phyloP scores from a whole-genome alignment of 1,284 basidiomycete species.

The Moesziomyces sp. region DNA sequence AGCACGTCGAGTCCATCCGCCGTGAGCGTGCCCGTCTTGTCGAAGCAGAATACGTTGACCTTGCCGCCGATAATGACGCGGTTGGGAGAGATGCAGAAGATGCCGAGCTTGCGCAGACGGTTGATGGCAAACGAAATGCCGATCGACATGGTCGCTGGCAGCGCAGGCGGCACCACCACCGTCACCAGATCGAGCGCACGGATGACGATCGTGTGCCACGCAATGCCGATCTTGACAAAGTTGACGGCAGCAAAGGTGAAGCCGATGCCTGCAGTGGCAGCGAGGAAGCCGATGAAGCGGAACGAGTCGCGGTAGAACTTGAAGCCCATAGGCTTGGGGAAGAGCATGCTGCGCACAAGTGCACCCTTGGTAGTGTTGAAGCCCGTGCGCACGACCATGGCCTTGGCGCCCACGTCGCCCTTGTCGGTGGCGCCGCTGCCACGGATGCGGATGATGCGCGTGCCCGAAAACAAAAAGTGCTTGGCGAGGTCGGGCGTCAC shows the following conservation, averaged over 20 bases:
- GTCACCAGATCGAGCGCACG: conserved; percentile 97
- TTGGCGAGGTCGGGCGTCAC: conserved; percentile 79
- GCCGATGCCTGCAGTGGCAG: conserved; percentile 85
- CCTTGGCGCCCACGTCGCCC: conserved; percentile 74
- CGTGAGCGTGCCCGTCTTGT: conserved; percentile 98
- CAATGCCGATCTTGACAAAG: conserved; percentile 84
- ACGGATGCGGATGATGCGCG: conserved; percentile 89
- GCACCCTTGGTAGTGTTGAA: conserved; percentile 99
- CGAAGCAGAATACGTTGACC: conserved; percentile 97
- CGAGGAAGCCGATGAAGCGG: conserved; percentile 91
- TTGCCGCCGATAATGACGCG: conserved; percentile 96
- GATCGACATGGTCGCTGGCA: conserved; percentile 96
- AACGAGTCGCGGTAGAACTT: conserved; percentile 98
- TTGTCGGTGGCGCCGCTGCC: conserved; percentile 66
- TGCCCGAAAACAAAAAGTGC: conserved; percentile 91
- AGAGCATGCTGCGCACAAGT: conserved; percentile 95
- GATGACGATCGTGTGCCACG: conserved; percentile 88
- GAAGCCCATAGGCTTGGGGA: conserved; percentile 92
- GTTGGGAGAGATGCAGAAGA: conserved; percentile 97
- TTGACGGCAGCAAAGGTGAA: conserved; percentile 77
- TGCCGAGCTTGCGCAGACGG: conserved; percentile 85
- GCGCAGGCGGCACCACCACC: conserved; percentile 94
- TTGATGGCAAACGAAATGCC: conserved; percentile 95
- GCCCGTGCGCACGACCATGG: conserved; percentile 89
- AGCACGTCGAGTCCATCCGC: conserved; percentile 98